Percentiles rank a stretch among this genome's conserved stretches.
Conservation (phyloP, 805 yeast genomes). For the Barnettozyma wickerhamii region DNA sequence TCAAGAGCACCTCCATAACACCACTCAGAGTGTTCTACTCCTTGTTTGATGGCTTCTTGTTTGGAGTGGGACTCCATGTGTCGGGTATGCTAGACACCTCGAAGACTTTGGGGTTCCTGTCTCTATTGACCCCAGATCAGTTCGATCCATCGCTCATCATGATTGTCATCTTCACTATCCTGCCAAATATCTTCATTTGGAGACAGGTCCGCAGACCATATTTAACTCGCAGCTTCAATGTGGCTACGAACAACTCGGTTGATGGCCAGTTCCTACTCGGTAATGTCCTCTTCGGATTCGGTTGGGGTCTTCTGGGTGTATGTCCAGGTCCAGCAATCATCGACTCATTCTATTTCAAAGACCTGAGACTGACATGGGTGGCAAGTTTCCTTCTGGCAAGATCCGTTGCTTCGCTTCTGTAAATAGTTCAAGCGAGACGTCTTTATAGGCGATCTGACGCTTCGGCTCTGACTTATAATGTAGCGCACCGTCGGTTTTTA, state of each 20-base stretch:
- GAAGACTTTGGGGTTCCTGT: slow-evolving; percentile 43
- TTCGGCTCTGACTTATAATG: too few relatives aligned
- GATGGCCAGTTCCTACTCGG: slow-evolving; percentile 35
- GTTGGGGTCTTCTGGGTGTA: slow-evolving; percentile 49
- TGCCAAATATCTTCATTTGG: slow-evolving; percentile 43
- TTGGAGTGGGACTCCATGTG: slow-evolving; percentile 43
- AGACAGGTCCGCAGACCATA: slow-evolving; percentile 18
- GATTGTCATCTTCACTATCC: slow-evolving; percentile 38
- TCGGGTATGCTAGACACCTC: slow-evolving; percentile 43
- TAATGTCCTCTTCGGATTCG: slow-evolving; percentile 42
- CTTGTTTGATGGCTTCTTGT: slow-evolving; percentile 29
- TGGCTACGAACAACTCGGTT: slow-evolving; percentile 25
- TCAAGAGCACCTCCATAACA: background rate
- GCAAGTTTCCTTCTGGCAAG: slow-evolving; percentile 1
- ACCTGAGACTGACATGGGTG: background rate
- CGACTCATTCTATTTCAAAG: slow-evolving; percentile 15
- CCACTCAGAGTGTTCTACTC: slow-evolving; percentile 12
- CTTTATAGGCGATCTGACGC: too few relatives aligned
- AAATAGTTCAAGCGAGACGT: too few relatives aligned
- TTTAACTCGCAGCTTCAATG: slow-evolving; percentile 20
- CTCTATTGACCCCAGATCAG: slow-evolving; percentile 30
- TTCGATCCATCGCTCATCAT: slow-evolving; percentile 45
- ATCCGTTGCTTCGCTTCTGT: too few relatives aligned
- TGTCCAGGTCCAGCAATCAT: slow-evolving; percentile 52
- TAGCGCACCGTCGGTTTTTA: too few relatives aligned